Evolutionary conservation across 768 basidiomycete genomes (phyloP), one percentile per base, ranked within the genome.

Genomic region (Boletus sp.): DNA sequence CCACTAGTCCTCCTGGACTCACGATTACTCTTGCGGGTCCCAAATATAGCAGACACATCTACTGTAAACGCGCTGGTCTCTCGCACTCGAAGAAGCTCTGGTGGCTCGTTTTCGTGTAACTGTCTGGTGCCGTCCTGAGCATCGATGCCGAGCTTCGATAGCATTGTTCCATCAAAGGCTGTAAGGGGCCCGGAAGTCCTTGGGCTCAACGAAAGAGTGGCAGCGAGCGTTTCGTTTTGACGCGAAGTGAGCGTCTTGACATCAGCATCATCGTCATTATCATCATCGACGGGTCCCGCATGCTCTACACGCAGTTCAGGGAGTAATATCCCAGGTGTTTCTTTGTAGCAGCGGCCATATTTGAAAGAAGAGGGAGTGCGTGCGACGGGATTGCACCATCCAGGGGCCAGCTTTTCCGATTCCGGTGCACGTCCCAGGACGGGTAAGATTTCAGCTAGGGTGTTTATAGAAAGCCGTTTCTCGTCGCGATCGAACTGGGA

Each of bases 41-140:
- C 61, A 25, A 70, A 57, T 23, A 72, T 58, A 56, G 65, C 53
- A 32, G 64, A 59, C 43, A 80, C 74, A 30, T 79, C 76, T 37
- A 81, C 65, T 34, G 65, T 69, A 63, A 81, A 81, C 4, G 81
- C 79, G 64, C 77, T 80, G n/a, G 71, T 70, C 47, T 67, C 62
- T 23, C 72, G 72, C 34, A 79, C 70, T 49, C 63, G 64, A 38
- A 79, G 70, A 44, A 73, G 68, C 45, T 62, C 53, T 30, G 57
- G 51, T 58, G 48, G 32, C 46, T 51, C 50, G 38, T 21, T 49
- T 23, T 42, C 30, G 7, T 38, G 47, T 9, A 61, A 44, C 35
- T 38, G 50, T n/a, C 45, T 17, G 45, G 54, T 11, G 23, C 35
- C 27, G 47, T 60, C 47, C 11, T 47, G 63, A 13, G 51, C 54